Evolutionary conservation across 371 early-diverging fungal species (phyloP).

Genomic region (Apophysomyces elegans): DNA sequence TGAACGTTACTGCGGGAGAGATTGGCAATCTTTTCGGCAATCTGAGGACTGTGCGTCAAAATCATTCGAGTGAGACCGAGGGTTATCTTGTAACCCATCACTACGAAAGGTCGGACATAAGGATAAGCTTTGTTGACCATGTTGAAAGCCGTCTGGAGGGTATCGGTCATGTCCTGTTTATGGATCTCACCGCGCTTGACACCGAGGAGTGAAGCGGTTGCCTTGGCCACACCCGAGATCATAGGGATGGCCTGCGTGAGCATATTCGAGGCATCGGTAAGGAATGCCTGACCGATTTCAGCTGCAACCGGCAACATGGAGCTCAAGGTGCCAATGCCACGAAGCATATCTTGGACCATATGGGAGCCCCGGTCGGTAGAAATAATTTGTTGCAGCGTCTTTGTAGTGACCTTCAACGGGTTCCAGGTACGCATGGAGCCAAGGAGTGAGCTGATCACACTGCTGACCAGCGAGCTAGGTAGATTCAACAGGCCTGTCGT

Average conservation of each 20-base stretch:
- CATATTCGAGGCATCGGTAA: neutral
- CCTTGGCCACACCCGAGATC: neutral
- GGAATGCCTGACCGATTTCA: neutral
- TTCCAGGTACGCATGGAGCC: neutral
- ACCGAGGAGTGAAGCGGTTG: neutral
- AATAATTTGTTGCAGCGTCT: neutral
- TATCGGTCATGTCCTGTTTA: neutral
- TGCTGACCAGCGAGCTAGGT: neutral
- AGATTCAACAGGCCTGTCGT: neutral
- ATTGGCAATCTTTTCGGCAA: neutral
- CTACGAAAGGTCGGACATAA: neutral
- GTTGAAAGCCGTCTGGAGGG: neutral
- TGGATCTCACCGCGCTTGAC: neutral
- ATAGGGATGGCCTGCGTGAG: neutral
- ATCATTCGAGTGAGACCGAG: neutral
- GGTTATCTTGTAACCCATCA: neutral
- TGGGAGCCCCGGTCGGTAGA: neutral
- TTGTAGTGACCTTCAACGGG: neutral
- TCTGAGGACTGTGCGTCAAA: neutral
- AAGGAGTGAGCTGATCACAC: neutral
- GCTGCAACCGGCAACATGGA: neutral
- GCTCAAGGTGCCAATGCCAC: neutral
- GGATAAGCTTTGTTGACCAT: neutral
- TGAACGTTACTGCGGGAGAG: neutral
- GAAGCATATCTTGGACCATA: neutral